Conservation (phyloP, 1,139 yeast genomes). For the Hansenula lynferdii region DNA sequence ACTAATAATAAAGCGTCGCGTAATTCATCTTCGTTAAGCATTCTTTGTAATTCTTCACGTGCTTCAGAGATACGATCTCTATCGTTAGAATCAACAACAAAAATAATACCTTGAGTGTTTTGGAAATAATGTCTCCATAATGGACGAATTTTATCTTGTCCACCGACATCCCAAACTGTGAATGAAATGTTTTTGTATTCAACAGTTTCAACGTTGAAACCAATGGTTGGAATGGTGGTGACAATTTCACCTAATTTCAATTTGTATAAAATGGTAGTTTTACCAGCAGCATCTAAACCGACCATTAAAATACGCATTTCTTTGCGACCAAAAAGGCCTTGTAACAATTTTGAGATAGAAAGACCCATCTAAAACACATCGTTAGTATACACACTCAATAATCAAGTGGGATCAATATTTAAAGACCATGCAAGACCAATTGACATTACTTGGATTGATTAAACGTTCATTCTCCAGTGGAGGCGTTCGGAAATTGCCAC, state of each 20-base stretch:
- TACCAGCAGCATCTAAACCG: conserved; percentile 92
- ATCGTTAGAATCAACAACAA: conserved; percentile 90
- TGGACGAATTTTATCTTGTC: conserved; percentile 94
- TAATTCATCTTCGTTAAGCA: conserved; percentile 91
- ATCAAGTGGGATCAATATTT: too few species aligned
- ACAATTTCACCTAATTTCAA: conserved; percentile 89
- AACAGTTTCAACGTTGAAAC: conserved; percentile 92
- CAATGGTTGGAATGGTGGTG: conserved; percentile 91
- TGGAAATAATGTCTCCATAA: conserved; percentile 95
- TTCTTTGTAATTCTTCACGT: conserved; percentile 89
- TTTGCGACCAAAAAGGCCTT: conserved; percentile 78
- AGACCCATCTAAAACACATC: conserved; percentile 59
- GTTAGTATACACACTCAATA: conserved; percentile 15
- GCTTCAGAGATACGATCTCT: conserved; percentile 93
- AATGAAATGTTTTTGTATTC: conserved; percentile 92
- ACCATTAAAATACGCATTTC: conserved; percentile 94
- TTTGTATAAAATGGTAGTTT: conserved; percentile 86
- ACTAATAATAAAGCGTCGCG: conserved; percentile 87
- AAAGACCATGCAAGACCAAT: too few species aligned
- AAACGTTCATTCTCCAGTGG: too few species aligned
- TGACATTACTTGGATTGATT: too few species aligned
- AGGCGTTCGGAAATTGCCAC: too few species aligned
- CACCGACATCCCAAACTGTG: conserved; percentile 98
- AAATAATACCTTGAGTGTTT: conserved; percentile 91
- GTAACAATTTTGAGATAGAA: conserved; percentile 81